Evolutionary conservation across 208 protist genomes (phyloP), one percentile per base, ranked within the genome.

Genomic region (Strigomonas culicis): DNA sequence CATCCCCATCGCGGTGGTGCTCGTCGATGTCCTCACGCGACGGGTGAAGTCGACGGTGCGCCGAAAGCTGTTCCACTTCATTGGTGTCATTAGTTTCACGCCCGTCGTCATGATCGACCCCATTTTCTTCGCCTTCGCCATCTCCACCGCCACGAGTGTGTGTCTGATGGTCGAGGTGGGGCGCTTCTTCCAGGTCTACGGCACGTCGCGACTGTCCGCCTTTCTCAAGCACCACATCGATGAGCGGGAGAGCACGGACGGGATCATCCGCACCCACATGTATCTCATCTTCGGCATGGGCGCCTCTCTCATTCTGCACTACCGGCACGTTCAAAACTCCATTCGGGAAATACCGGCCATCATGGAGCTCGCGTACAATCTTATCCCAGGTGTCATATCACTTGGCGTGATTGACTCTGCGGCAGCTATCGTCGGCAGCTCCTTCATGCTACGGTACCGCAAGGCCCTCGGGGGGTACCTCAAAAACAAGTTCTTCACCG

Each of bases 51-150:
- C 68, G 41, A 85, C 84, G 19, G 86, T 82, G 50, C 77, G 79
- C 2, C 78, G 91, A 13, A 96, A 96, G 68, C 49, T 96, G n/a
- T 96, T 93, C 68, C 91, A 96, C 67, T 84, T 93, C 39, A 75
- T 96, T 57, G 91, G 80, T 11, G 85, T 96, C 4, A 43, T 82
- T 50, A 69, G 74, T 34, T 94, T 96, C 61, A 91, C 86, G 1
- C 85, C 88, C 13, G 71, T 81, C 2, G 84, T 80, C 10, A 76
- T 96, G 74, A 74, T 86, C 19, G 87, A 94, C 55, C 91, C 91
- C 22, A 62, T 76, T 1, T 96, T 96, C 69, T 72, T 96, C 46
- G 81, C 87, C 4, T 75, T 94, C 50, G 70, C 88, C n/a, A 66
- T 94, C 24, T 88, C 82, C 41, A 75, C 75, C 0, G 91, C 86